A percentile compares a stretch with the other conserved stretches of the same genome.
These are phyloP conservation scores for Cucurbita moschata DNA, from an alignment of 306 rosid species.

Conservation along the genomic window DNA sequence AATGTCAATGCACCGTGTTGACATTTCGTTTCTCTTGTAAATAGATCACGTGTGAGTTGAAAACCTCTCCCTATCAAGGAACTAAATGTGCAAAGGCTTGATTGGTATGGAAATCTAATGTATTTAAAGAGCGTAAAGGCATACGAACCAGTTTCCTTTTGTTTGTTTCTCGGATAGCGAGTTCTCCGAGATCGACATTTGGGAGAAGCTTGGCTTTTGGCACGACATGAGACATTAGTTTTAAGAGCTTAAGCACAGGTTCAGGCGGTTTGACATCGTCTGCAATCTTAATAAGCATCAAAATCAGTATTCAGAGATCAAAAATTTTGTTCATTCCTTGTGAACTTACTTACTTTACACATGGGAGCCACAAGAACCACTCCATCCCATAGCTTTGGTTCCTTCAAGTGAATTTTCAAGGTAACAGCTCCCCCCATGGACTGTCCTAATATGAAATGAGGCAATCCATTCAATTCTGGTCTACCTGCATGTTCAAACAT, in stretches of 20 bases:
- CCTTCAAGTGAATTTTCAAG: constrained; percentile 71
- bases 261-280: constrained; percentile 61
- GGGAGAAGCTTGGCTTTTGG: constrained; percentile 81
- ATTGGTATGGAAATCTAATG: not conserved
- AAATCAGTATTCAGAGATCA: not conserved
- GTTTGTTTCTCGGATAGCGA: constrained; percentile 52
- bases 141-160: constrained; percentile 71
- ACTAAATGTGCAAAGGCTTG: not conserved
- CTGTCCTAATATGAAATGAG: constrained; percentile 61
- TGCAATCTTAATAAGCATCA: constrained; percentile 51
- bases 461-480: constrained; percentile 61
- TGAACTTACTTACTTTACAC: constrained; percentile 71
- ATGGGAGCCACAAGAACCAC: constrained; percentile 84
- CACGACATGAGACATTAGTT: constrained; percentile 40
- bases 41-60: too few relatives aligned
- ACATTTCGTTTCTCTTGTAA: not conserved
- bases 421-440: constrained; percentile 95
- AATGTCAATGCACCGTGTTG: not conserved
- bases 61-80: not conserved
- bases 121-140: not conserved
- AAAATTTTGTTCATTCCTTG: not conserved
- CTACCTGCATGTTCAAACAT: constrained; percentile 24
- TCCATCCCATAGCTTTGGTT: constrained; percentile 70
- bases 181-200: constrained; percentile 38
- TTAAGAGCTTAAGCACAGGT: constrained; percentile 37